Evolutionary conservation across 2,329 filamentous ascomycete species (phyloP).

Genomic region (Phyllosticta citribraziliensis): DNA sequence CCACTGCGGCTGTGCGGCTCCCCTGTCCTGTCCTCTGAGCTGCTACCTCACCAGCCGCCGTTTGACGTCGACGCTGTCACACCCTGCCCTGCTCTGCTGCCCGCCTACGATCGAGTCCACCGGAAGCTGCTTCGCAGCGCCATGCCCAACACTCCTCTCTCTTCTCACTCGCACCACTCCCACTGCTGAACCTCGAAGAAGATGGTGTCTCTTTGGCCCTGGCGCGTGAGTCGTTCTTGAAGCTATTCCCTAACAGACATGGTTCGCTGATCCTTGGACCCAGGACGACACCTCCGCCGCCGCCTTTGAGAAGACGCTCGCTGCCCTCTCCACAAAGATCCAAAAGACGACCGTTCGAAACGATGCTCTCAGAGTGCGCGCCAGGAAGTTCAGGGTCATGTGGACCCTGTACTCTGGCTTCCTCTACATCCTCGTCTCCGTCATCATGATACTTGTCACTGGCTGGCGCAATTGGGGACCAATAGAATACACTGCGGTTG

Average conservation of each 20-base stretch:
- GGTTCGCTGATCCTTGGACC: constrained; percentile 8
- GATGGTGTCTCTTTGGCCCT: constrained; percentile 87
- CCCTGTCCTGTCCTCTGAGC: neutral
- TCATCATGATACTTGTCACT: constrained; percentile 75
- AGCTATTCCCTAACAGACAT: neutral
- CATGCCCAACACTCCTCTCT: neutral
- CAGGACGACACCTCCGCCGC: constrained; percentile 77
- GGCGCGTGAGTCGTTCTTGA: constrained; percentile 52
- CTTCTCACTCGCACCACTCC: neutral
- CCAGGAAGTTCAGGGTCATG: constrained; percentile 71
- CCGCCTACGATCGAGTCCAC: neutral
- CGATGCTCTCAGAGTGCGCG: constrained; percentile 60
- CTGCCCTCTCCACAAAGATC: constrained; percentile 74
- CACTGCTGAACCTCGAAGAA: neutral
- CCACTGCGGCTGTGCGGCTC: neutral
- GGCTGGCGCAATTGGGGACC: constrained; percentile 70
- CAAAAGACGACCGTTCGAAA: constrained; percentile 61
- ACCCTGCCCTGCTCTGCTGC: neutral
- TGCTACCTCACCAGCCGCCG: neutral
- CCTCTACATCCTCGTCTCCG: constrained; percentile 76
- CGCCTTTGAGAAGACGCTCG: constrained; percentile 85
- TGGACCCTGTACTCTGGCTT: constrained; percentile 87
- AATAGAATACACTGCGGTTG: constrained; percentile 67
- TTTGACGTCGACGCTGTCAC: neutral
- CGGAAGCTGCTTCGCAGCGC: neutral